These are phyloP conservation scores for Teratosphaeria viscida DNA, from an alignment of 2,329 filamentous ascomycete species.

Conservation along the genomic window DNA sequence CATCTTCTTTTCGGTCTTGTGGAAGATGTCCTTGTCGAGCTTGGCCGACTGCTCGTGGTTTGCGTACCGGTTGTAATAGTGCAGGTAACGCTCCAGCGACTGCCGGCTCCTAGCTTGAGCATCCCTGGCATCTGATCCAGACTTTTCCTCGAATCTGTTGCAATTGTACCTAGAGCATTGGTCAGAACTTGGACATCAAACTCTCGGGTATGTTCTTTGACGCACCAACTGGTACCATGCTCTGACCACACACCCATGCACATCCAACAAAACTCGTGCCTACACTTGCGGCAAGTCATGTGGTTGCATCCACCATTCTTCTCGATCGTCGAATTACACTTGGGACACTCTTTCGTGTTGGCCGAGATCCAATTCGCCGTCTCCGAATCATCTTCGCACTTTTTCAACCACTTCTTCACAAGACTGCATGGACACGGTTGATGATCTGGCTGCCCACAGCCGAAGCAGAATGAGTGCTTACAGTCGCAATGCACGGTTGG, in stretches of 20 bases:
- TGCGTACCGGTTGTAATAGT: conserved; percentile 98
- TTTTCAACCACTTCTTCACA: conserved; percentile 94
- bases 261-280: conserved; percentile 99
- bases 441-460: conserved; percentile 80
- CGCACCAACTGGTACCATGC: conserved; percentile 86
- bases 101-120: conserved; percentile 84
- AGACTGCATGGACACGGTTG: conserved; percentile 85
- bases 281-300: conserved; percentile 94
- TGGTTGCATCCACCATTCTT: conserved; percentile 98
- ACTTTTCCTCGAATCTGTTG: conserved; percentile 95
- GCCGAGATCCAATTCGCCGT: conserved; percentile 99
- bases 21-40: conserved; percentile 88
- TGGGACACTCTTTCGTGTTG: conserved; percentile 96
- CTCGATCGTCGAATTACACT: conserved; percentile 92
- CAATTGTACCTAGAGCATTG: conserved; percentile 61
- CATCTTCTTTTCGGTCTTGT: conserved; percentile 99
- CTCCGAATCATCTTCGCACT: conserved; percentile 95
- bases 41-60: conserved; percentile 98
- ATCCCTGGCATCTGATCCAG: conserved; percentile 77
- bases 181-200: not conserved
- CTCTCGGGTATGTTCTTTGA: not conserved
- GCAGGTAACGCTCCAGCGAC: conserved; percentile 87
- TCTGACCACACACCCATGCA: conserved; percentile 99
- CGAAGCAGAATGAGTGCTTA: conserved; percentile 86
- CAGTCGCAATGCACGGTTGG: conserved; percentile 83